Conservation (phyloP, 2,329 filamentous ascomycete species). For the Domatiomyces catenatus region DNA sequence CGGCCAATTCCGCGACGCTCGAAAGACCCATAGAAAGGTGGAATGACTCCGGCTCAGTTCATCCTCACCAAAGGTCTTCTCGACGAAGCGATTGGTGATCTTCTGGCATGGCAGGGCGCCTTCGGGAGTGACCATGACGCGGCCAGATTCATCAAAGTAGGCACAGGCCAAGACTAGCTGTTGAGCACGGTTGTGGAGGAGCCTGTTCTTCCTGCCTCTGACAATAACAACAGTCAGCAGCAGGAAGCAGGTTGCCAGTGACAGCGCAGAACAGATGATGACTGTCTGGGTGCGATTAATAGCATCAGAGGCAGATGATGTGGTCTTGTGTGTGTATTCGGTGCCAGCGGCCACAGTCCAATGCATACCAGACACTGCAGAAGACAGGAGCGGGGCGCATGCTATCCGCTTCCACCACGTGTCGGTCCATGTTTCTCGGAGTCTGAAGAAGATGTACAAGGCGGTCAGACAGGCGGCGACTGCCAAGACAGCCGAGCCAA, state of each 20-base stretch:
- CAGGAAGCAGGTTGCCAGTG: conserved; percentile 45
- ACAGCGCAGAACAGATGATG: conserved; percentile 57
- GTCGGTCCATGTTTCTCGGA: conserved; percentile 60
- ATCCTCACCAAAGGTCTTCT: conserved; percentile 51
- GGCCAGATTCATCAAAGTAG: conserved; percentile 29
- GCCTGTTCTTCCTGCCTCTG: conserved; percentile 38
- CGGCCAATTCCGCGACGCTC: conserved; percentile 63
- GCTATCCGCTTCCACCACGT: conserved; percentile 59
- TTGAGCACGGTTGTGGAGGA: conserved; percentile 44
- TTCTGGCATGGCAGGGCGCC: conserved; percentile 39
- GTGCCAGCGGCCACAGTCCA: conserved; percentile 66
- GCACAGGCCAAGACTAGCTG: conserved; percentile 38
- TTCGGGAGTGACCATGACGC: conserved; percentile 32
- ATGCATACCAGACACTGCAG: conserved; percentile 73
- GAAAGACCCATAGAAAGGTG: conserved; percentile 76
- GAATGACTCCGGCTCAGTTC: conserved; percentile 62
- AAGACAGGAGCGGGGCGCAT: conserved; percentile 53
- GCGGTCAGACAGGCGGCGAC: conserved; percentile 55
- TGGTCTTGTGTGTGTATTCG: conserved; percentile 32
- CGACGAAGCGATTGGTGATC: conserved; percentile 63
- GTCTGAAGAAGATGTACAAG: conserved; percentile 61
- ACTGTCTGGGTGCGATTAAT: conserved; percentile 44
- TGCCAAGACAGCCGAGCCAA: conserved; percentile 57
- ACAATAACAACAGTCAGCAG: conserved; percentile 42
- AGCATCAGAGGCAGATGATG: conserved; percentile 31